Conservation (phyloP, 768 basidiomycete genomes). For the Chlorophyllum brunneum region DNA sequence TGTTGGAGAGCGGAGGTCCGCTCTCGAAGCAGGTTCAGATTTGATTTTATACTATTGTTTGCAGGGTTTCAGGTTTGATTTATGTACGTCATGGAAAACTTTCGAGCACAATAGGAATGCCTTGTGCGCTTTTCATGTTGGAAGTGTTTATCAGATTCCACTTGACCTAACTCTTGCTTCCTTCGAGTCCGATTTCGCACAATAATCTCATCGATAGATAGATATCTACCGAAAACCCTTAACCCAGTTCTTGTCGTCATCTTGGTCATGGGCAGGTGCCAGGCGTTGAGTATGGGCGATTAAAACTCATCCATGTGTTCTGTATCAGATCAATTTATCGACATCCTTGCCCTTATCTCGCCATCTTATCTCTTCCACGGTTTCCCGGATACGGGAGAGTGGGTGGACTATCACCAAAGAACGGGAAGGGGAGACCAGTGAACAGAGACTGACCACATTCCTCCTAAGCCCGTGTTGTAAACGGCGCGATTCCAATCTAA, state of each 20-base stretch:
- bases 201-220: slow-evolving; percentile 8
- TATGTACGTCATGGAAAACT: background rate
- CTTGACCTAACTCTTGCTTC: background rate
- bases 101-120: background rate
- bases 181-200: background rate
- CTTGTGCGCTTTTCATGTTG: background rate
- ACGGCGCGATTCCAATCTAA: too few relatives aligned
- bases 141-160: background rate
- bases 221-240: background rate
- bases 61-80: background rate
- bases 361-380: slow-evolving; percentile 7
- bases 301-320: background rate
- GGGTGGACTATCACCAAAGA: too few relatives aligned
- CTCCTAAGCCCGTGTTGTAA: too few relatives aligned
- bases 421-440: too few relatives aligned
- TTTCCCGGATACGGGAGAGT: too few relatives aligned
- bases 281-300: background rate
- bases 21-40: background rate
- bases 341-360: slow-evolving; percentile 5
- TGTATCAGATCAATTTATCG: slow-evolving; percentile 3
- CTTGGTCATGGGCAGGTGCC: background rate
- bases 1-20: background rate
- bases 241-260: slow-evolving; percentile 2
- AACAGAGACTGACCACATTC: too few relatives aligned
- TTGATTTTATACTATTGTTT: background rate